Conservation (phyloP, 768 basidiomycete genomes). For the Leucocoprinus sp. region DNA sequence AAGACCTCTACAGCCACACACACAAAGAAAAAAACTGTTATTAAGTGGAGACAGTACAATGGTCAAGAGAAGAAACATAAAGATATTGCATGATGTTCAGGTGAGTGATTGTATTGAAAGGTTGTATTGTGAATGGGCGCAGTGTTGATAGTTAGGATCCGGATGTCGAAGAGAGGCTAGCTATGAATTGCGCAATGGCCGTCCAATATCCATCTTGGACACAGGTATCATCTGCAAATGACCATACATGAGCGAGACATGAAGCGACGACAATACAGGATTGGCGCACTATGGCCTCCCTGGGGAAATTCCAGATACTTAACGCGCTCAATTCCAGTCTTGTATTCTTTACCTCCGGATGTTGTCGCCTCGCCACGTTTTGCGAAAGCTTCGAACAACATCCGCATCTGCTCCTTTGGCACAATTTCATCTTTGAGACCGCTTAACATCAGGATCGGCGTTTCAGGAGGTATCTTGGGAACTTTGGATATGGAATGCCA, state of each 20-base stretch:
- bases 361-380: slow-evolving; percentile 41
- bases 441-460: slow-evolving; percentile 77
- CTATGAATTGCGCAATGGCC: slow-evolving; percentile 41
- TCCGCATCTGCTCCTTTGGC: slow-evolving; percentile 67
- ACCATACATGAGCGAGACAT: not conserved
- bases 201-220: slow-evolving; percentile 48
- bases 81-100: too few species aligned
- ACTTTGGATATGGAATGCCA: slow-evolving; percentile 77
- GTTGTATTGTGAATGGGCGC: too few species aligned
- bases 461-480: slow-evolving; percentile 48
- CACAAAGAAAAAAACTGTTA: not conserved
- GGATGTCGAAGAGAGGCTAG: slow-evolving; percentile 15
- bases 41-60: too few species aligned
- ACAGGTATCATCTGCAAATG: slow-evolving; percentile 42
- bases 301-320: slow-evolving; percentile 47
- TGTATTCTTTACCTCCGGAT: slow-evolving; percentile 28
- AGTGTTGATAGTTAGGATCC: too few species aligned
- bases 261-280: slow-evolving; percentile 2
- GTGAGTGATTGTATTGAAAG: too few species aligned
- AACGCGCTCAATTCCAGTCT: slow-evolving; percentile 44
- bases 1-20: too few species aligned
- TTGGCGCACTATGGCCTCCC: slow-evolving; percentile 46
- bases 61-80: too few species aligned
- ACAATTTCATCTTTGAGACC: slow-evolving; percentile 69
- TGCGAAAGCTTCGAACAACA: slow-evolving; percentile 58